Percentiles rank a stretch among this genome's conserved stretches.
These are phyloP conservation scores for Scenedesmus sp. DNA, from an alignment of 163 green algal species.

Conservation along the genomic window DNA sequence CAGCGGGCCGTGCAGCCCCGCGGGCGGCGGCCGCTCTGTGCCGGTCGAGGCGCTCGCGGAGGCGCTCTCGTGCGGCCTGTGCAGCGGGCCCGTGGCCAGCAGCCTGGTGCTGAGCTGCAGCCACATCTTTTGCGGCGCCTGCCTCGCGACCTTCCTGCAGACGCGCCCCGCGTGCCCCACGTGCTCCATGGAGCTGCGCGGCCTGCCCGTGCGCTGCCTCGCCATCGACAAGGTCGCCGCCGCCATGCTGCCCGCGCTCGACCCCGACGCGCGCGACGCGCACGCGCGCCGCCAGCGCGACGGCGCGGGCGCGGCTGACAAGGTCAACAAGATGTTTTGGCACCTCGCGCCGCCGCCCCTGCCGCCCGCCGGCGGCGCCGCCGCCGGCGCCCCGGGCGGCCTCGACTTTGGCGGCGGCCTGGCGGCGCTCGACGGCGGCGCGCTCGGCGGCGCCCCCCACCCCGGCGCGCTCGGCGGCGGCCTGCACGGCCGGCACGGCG, in stretches of 20 bases:
- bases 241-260: slow-evolving; percentile 20
- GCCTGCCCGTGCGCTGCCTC: slow-evolving; percentile 39
- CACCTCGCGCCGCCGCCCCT: slow-evolving; percentile 7
- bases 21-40: background rate
- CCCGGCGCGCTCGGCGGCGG: background rate
- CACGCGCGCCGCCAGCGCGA: slow-evolving; percentile 18
- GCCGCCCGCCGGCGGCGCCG: background rate
- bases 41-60: slow-evolving; percentile 16
- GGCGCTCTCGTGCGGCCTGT: slow-evolving; percentile 39
- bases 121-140: slow-evolving; percentile 58
- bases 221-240: slow-evolving; percentile 40
- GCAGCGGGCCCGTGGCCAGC: slow-evolving; percentile 38
- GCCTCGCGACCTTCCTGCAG: slow-evolving; percentile 50
- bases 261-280: background rate
- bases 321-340: slow-evolving; percentile 49
- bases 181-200: slow-evolving; percentile 46
- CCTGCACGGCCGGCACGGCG: background rate
- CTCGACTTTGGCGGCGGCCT: background rate
- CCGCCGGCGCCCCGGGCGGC: background rate
- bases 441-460: no score
- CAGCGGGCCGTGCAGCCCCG: no score
- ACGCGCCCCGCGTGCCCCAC: slow-evolving; percentile 48
- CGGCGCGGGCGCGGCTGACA: slow-evolving; percentile 19
- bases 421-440: background rate
- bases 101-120: slow-evolving; percentile 54